Evolutionary conservation across 768 basidiomycete species (phyloP).

Genomic region (Tephrocybe sp.): DNA sequence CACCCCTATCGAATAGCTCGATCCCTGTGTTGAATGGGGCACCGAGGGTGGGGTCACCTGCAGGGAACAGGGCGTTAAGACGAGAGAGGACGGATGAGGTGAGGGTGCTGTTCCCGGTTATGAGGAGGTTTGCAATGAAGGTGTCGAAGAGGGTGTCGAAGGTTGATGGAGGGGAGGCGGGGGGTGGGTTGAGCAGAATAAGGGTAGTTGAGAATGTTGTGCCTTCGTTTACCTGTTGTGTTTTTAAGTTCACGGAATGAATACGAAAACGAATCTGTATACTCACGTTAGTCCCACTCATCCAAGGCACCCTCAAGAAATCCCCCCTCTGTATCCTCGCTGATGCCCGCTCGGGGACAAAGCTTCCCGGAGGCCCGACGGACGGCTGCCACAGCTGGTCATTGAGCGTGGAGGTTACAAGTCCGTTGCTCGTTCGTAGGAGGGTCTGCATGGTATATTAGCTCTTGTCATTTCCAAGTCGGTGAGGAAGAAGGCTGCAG

Average conservation of each 20-base stretch:
- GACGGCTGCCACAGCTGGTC: conserved; percentile 58
- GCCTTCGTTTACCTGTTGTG: conserved; percentile 52
- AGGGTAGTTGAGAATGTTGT: conserved; percentile 42
- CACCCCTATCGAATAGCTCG: conserved; percentile 55
- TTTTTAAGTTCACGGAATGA: background rate
- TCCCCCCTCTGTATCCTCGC: conserved; percentile 42
- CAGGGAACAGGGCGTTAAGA: conserved; percentile 43
- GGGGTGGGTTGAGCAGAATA: conserved; percentile 35
- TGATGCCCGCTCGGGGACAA: conserved; percentile 47
- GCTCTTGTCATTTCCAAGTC: background rate
- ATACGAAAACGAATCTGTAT: conserved; percentile 2
- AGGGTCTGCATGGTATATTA: conserved; percentile 37
- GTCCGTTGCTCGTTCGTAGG: conserved; percentile 44
- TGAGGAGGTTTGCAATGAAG: conserved; percentile 49
- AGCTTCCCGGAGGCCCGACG: conserved; percentile 50
- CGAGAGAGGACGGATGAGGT: conserved; percentile 39
- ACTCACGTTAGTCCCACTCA: conserved; percentile 59
- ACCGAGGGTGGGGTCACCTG: conserved; percentile 46
- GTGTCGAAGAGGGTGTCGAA: conserved; percentile 45
- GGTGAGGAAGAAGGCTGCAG: background rate
- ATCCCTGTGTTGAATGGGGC: conserved; percentile 60
- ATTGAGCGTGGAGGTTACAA: conserved; percentile 48
- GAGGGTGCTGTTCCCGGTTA: conserved; percentile 53
- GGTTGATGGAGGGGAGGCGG: conserved; percentile 30
- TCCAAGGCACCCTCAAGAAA: conserved; percentile 52